These are phyloP conservation scores for Canavalia gladiata DNA, from an alignment of 306 rosid species.

Conservation along the genomic window DNA sequence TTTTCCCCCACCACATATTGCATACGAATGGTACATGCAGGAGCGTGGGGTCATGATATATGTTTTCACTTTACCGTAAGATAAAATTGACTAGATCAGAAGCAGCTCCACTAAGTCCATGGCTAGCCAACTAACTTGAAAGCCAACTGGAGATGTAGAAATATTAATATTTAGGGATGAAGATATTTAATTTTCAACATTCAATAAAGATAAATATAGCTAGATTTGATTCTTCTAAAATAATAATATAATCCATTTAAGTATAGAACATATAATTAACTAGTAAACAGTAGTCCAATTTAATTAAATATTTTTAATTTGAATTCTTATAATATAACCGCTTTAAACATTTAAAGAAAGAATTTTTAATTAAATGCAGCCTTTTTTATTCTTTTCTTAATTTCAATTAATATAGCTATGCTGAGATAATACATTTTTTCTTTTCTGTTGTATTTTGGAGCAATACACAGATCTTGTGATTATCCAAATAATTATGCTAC, in stretches of 20 bases:
- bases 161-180: neutral
- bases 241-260: too few species aligned
- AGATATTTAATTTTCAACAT: neutral
- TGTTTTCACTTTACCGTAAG: conserved; percentile 38
- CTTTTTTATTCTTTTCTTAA: too few species aligned
- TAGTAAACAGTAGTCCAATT: too few species aligned
- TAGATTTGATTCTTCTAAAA: too few species aligned
- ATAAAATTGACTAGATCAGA: conserved; percentile 11
- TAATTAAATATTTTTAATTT: too few species aligned
- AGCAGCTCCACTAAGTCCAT: neutral
- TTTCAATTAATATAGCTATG: neutral
- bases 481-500: conserved; percentile 14
- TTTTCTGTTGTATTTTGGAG: neutral
- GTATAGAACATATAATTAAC: too few species aligned
- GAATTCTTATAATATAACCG: too few species aligned
- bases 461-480: neutral
- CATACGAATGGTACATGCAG: conserved; percentile 49
- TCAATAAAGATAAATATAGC: too few species aligned
- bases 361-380: too few species aligned
- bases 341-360: too few species aligned
- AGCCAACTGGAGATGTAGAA: too few species aligned
- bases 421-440: neutral
- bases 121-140: neutral
- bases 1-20: conserved; percentile 52
- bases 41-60: conserved; percentile 29